Base-by-base conservation (phyloP, 2,329 filamentous ascomycete genomes). In the Rutstroemia sydowiana region DNA sequence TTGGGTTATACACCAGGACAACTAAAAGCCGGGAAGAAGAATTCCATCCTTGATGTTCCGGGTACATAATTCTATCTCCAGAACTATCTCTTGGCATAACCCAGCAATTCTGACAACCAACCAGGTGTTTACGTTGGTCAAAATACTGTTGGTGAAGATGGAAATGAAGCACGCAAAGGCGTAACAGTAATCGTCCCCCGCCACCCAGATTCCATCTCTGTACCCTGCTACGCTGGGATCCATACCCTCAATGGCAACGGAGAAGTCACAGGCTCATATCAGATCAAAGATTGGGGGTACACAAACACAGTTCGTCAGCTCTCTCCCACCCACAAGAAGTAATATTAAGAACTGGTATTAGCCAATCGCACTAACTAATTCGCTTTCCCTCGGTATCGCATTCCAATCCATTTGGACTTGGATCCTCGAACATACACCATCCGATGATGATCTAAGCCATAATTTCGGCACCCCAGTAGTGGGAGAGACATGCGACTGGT, bases 401-500 rank as follows among this genome's bases (percentile, higher is more conserved):
- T 60, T 69, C 7, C 64, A 64, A 18, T 43, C 51, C 7, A 56
- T 64, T n/a, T 64, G 61, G 61, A 51, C 61, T 37, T 63, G 58
- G 59, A 56, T 53, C 3, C 51, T 65, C 11, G 28, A 59, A 9
- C n/a, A 32, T 4, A 31, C 48, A 2, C 14, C 18, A 3, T 34
- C 16, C 14, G 60, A 60, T 3, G 40, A 56, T 14, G 55, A 57
- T 13, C 39, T 65, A n/a, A 56, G 53, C 31, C 60, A 71, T 28
- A 60, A 62, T 34, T 66, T 64, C 34, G 62, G 62, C 1, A 66
- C 63, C 5, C 82, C 82, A 0, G 71, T 83, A 3, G 76, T 85
- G 0, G 76, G 71, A 0, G 81, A 85, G 67, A 85, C 82, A 0
- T 84, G 77, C 49, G 81, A 85, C 58, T 81, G 81, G 9, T 78